phyloP scores from a whole-genome alignment of 2,329 filamentous ascomycete genomes.

The Colletotrichum tanaceti region DNA sequence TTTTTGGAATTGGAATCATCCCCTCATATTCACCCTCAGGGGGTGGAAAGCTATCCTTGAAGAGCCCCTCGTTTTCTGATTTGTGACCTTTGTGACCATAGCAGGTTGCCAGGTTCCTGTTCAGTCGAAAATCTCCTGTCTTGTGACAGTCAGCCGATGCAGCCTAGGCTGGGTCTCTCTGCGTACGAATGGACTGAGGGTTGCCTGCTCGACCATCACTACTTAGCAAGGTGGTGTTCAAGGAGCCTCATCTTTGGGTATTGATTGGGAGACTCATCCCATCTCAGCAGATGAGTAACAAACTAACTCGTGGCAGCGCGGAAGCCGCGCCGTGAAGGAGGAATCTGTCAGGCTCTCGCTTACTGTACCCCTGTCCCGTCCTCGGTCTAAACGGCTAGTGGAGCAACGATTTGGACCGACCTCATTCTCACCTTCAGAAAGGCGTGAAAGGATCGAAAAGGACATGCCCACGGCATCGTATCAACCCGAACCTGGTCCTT shows the following conservation, averaged over 20 bases:
- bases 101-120: constrained; percentile 6
- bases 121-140: constrained; percentile 26
- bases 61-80: background rate
- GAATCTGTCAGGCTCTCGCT: constrained; percentile 29
- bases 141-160: constrained; percentile 35
- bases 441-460: constrained; percentile 10
- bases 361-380: constrained; percentile 36
- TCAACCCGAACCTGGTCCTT: constrained; percentile 1
- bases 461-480: constrained; percentile 17
- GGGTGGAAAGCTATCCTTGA: background rate
- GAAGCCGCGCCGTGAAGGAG: constrained; percentile 26
- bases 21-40: constrained; percentile 10
- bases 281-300: constrained; percentile 29
- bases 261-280: constrained; percentile 32
- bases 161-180: constrained; percentile 18
- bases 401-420: constrained; percentile 12
- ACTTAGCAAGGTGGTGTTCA: constrained; percentile 6
- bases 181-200: constrained; percentile 21
- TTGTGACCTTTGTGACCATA: background rate
- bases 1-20: constrained; percentile 7
- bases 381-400: constrained; percentile 20
- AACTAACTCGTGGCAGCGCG: constrained; percentile 37
- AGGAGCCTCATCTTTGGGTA: constrained; percentile 14
- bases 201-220: constrained; percentile 28
- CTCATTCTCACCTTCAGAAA: background rate